A percentile compares a stretch with the other conserved stretches of the same genome.
These are phyloP conservation scores for Tarenaya hassleriana DNA, from an alignment of 345 rosid genomes.

Conservation along the genomic window DNA sequence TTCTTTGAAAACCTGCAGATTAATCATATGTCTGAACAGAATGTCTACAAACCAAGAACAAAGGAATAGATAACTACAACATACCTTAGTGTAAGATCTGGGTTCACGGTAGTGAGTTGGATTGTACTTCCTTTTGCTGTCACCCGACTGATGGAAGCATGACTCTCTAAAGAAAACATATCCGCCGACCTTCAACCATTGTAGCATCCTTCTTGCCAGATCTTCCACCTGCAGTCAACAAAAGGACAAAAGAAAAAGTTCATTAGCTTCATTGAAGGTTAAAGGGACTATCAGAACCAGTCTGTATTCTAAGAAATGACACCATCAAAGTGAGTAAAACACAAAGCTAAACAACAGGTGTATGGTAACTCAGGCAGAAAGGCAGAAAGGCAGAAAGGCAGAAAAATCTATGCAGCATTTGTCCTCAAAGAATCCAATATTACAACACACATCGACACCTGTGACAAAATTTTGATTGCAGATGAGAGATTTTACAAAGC, in stretches of 20 bases:
- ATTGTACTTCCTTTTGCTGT: constrained; percentile 62
- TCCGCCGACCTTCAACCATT: constrained; percentile 91
- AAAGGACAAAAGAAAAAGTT: background rate
- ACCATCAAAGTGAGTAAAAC: too few species aligned
- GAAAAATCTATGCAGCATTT: too few species aligned
- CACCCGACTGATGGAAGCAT: constrained; percentile 96
- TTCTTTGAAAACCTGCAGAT: constrained; percentile 67
- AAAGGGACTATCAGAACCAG: background rate
- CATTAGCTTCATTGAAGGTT: background rate
- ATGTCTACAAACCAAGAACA: too few species aligned
- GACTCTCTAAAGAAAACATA: constrained; percentile 90
- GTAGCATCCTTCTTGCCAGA: constrained; percentile 67
- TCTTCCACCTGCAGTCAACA: constrained; percentile 51
- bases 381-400: too few species aligned
- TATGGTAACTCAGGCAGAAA: too few species aligned
- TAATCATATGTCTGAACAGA: background rate
- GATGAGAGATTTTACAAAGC: too few species aligned
- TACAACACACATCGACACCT: too few species aligned
- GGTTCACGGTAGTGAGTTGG: constrained; percentile 99
- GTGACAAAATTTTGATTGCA: too few species aligned
- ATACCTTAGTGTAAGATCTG: constrained; percentile 83
- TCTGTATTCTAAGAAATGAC: too few species aligned
- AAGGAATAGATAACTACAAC: background rate
- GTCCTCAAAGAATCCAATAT: too few species aligned
- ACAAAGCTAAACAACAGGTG: too few species aligned